These are phyloP conservation scores for Nannochloropsis limnetica DNA, from an alignment of 352 stramenopile species.

Conservation along the genomic window DNA sequence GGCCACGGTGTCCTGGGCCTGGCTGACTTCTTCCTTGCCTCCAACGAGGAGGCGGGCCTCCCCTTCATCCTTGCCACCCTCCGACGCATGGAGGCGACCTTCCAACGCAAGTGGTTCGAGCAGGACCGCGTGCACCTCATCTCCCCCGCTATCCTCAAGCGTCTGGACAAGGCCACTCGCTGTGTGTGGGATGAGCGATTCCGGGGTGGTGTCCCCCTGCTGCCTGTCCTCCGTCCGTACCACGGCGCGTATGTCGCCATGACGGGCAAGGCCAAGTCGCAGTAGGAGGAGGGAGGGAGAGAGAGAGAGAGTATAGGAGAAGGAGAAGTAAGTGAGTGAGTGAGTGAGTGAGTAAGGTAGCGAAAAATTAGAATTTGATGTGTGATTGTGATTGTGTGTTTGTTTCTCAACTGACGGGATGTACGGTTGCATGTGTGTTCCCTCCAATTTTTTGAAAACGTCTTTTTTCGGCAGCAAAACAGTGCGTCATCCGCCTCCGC, in stretches of 20 bases:
- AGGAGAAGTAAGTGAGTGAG: background rate
- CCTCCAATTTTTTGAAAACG: background rate
- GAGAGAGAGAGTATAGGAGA: background rate
- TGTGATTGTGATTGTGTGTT: background rate
- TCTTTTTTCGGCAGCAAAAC: background rate
- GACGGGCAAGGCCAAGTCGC: conserved; percentile 5
- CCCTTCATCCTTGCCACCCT: background rate
- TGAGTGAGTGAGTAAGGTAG: background rate
- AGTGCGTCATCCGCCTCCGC: background rate
- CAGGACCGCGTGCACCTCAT: conserved; percentile 47
- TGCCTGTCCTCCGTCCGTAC: conserved; percentile 45
- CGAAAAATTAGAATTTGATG: background rate
- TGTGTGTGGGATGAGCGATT: conserved; percentile 41
- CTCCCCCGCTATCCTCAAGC: conserved; percentile 35
- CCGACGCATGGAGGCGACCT: conserved; percentile 37
- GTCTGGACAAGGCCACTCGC: conserved; percentile 15
- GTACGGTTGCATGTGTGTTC: background rate
- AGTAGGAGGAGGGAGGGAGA: background rate
- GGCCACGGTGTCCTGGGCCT: conserved; percentile 43
- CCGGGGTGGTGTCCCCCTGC: conserved; percentile 41
- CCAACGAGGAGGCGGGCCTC: conserved; percentile 42
- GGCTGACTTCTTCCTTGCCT: conserved; percentile 50
- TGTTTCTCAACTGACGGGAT: conserved; percentile 22
- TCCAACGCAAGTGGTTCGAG: conserved; percentile 47
- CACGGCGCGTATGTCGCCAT: conserved; percentile 40